phyloP scores from a whole-genome alignment of 164 flowering plant genomes.

The Macadamia integrifolia region DNA sequence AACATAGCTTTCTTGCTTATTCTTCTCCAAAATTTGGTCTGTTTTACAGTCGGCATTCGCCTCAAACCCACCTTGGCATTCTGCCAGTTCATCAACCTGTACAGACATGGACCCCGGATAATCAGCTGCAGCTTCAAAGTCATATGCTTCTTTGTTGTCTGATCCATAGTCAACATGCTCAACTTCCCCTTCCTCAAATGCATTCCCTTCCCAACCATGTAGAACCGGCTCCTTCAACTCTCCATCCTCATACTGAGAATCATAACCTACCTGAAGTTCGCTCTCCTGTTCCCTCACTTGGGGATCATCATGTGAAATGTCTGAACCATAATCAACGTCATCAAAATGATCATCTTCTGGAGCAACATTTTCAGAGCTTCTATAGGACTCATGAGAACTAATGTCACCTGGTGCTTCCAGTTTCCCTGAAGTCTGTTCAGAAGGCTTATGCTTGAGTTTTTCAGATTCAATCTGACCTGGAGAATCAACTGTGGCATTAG shows the following conservation, averaged over 20 bases:
- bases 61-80: slow-evolving; percentile 16
- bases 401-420: slow-evolving; percentile 10
- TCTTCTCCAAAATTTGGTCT: slow-evolving; percentile 9
- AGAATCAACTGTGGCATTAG: slow-evolving; percentile 6
- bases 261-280: slow-evolving; percentile 46
- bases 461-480: slow-evolving; percentile 7
- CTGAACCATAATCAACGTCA: slow-evolving; percentile 24
- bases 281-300: slow-evolving; percentile 12
- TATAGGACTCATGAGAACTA: slow-evolving; percentile 12
- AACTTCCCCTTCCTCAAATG: slow-evolving; percentile 37
- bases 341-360: slow-evolving; percentile 13
- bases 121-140: slow-evolving; percentile 24
- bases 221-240: slow-evolving; percentile 50
- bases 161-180: slow-evolving; percentile 64
- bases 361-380: slow-evolving; percentile 11
- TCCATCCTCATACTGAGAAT: slow-evolving; percentile 73
- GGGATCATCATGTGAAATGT: slow-evolving; percentile 28
- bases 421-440: neutral
- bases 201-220: slow-evolving; percentile 45
- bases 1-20: slow-evolving; percentile 3
- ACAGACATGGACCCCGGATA: slow-evolving; percentile 16
- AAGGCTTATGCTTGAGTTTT: slow-evolving; percentile 5
- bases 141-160: slow-evolving; percentile 29
- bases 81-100: slow-evolving; percentile 20
- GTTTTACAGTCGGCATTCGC: slow-evolving; percentile 12